Percentiles rank a stretch among this genome's conserved stretches.
phyloP scores from a whole-genome alignment of 306 rosid species.

The Cajanus cajan region DNA sequence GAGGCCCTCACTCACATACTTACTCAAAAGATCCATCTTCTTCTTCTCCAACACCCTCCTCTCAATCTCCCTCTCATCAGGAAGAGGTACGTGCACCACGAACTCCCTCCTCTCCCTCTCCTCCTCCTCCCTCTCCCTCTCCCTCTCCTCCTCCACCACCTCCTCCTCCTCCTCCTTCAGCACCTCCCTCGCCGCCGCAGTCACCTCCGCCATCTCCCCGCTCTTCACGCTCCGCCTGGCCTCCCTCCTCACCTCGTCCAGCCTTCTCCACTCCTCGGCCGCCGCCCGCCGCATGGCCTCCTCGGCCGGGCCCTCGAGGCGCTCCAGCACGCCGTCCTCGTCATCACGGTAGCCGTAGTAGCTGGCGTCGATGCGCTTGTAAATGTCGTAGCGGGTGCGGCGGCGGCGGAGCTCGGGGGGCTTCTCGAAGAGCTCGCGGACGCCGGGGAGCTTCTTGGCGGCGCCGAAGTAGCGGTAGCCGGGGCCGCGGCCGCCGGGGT shows the following conservation, averaged over 20 bases:
- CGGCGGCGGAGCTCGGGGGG: conserved; percentile 85
- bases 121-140: conserved; percentile 48
- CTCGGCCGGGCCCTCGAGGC: conserved; percentile 69
- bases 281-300: conserved; percentile 61
- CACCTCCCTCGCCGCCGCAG: conserved; percentile 55
- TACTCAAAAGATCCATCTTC: conserved; percentile 71
- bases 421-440: conserved; percentile 80
- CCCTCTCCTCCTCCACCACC: conserved; percentile 69
- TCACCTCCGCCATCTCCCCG: conserved; percentile 65
- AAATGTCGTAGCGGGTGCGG: conserved; percentile 82
- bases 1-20: conserved; percentile 65
- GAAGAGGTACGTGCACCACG: conserved; percentile 86
- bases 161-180: conserved; percentile 85
- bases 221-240: conserved; percentile 84
- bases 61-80: conserved; percentile 89
- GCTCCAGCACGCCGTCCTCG: conserved; percentile 79
- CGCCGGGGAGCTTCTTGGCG: conserved; percentile 85
- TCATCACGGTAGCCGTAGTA: conserved; percentile 91
- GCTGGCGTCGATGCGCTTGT: conserved; percentile 78
- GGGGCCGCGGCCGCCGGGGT: conserved; percentile 91
- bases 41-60: conserved; percentile 94
- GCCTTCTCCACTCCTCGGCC: conserved; percentile 66
- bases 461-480: conserved; percentile 94
- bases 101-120: conserved; percentile 65
- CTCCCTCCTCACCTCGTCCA: conserved; percentile 76